phyloP scores from a whole-genome alignment of 1,284 basidiomycete species.

The Fomitopsis palustris region DNA sequence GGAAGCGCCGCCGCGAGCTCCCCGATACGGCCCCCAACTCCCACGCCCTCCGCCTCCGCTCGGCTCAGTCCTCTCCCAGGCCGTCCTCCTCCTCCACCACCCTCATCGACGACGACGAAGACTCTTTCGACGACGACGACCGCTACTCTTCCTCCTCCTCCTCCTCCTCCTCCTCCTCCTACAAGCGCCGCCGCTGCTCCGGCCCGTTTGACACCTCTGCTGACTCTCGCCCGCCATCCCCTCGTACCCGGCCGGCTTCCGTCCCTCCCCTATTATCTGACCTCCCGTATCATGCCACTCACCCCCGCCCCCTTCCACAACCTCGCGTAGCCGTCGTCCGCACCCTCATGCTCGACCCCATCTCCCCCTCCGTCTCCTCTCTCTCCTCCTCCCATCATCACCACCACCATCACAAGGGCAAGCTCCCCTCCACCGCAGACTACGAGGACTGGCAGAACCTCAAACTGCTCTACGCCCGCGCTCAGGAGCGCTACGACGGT shows the following conservation, averaged over 20 bases:
- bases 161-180: constrained; percentile 15
- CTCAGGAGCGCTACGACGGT: constrained; percentile 58
- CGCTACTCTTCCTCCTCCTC: constrained; percentile 26
- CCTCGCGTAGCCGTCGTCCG: background rate
- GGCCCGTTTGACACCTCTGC: constrained; percentile 15
- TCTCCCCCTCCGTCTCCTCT: background rate
- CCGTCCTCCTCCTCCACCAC: constrained; percentile 1
- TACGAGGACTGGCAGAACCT: constrained; percentile 61
- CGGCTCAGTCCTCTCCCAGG: constrained; percentile 8
- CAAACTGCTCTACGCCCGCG: constrained; percentile 55
- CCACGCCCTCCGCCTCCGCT: constrained; percentile 17
- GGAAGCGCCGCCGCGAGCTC: constrained; percentile 40
- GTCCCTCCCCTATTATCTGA: constrained; percentile 12
- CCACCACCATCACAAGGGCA: background rate
- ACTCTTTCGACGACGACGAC: constrained; percentile 28
- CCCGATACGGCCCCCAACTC: constrained; percentile 26
- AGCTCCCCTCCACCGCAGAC: constrained; percentile 2
- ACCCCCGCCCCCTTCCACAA: constrained; percentile 3
- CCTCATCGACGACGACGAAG: constrained; percentile 16
- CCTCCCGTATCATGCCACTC: constrained; percentile 5
- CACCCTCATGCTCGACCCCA: background rate
- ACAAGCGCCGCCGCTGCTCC: constrained; percentile 27
- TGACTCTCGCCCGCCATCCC: constrained; percentile 16
- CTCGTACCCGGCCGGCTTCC: constrained; percentile 8
- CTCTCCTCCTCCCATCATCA: too few relatives aligned